These are phyloP conservation scores for Phytophthora pistaciae DNA, from an alignment of 352 stramenopile species.

Conservation along the genomic window DNA sequence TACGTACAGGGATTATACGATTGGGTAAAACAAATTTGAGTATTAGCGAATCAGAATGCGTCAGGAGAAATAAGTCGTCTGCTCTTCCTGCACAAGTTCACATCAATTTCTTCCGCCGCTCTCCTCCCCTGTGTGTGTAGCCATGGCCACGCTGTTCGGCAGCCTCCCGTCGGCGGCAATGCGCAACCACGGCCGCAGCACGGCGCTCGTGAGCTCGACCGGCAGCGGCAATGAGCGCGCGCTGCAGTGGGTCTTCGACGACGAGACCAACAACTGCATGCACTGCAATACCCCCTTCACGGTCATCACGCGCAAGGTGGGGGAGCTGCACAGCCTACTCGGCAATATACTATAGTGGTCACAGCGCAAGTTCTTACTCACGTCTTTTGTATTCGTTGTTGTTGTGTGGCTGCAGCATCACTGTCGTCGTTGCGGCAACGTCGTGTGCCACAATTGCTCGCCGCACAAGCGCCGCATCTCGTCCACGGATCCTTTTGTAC, in stretches of 20 bases:
- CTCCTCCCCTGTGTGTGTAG: background rate
- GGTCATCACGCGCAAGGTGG: constrained; percentile 83
- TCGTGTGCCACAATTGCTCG: constrained; percentile 89
- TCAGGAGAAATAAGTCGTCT: background rate
- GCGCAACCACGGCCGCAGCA: constrained; percentile 56
- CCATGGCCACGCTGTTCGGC: constrained; percentile 80
- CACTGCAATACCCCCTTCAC: constrained; percentile 89
- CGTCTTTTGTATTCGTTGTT: background rate
- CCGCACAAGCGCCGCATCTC: constrained; percentile 87
- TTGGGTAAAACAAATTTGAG: constrained; percentile 20
- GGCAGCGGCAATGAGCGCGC: constrained; percentile 52
- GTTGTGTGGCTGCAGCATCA: constrained; percentile 62
- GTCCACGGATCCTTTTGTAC: constrained; percentile 83
- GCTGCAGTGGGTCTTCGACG: constrained; percentile 87
- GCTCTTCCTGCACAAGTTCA: constrained; percentile 1
- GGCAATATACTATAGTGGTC: no score
- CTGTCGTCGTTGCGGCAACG: constrained; percentile 84
- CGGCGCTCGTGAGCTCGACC: constrained; percentile 42
- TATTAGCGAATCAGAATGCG: constrained; percentile 13
- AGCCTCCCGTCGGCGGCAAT: constrained; percentile 69
- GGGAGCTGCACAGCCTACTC: background rate
- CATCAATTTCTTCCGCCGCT: constrained; percentile 6
- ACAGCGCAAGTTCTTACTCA: background rate
- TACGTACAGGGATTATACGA: background rate
- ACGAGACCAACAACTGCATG: constrained; percentile 89